A percentile compares a stretch with the other conserved stretches of the same genome.
phyloP scores from a whole-genome alignment of 2,329 filamentous ascomycete genomes.

The Pezicula carpinea region DNA sequence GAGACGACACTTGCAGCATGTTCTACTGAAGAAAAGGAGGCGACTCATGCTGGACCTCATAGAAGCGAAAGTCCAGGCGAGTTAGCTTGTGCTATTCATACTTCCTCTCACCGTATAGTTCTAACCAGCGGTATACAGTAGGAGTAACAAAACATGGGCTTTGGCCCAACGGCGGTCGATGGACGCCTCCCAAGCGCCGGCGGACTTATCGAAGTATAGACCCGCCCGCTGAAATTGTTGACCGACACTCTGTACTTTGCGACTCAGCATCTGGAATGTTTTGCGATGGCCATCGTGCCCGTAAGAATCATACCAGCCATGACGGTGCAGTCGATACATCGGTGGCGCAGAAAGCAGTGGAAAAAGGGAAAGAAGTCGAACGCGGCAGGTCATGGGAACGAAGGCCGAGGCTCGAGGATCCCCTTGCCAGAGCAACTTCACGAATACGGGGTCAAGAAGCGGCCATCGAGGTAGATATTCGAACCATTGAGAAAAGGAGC shows the following conservation, averaged over 20 bases:
- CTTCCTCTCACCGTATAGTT: too few relatives aligned
- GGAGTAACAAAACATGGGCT: too few relatives aligned
- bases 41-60: too few relatives aligned
- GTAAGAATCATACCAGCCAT: too few relatives aligned
- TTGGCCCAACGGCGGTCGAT: too few relatives aligned
- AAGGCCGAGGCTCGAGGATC: constrained; percentile 17
- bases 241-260: not conserved
- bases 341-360: not conserved
- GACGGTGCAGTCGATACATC: too few relatives aligned
- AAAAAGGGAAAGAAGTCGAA: constrained; percentile 13
- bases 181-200: too few relatives aligned
- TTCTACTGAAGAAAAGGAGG: not conserved
- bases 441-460: constrained; percentile 12
- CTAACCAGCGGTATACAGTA: too few relatives aligned
- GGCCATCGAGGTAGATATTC: constrained; percentile 22
- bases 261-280: not conserved
- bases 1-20: not conserved
- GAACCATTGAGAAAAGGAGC: constrained; percentile 17
- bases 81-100: too few relatives aligned
- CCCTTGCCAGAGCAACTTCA: constrained; percentile 23
- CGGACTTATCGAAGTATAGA: too few relatives aligned
- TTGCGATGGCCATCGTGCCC: not conserved
- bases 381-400: constrained; percentile 20
- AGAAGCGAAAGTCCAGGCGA: too few relatives aligned
- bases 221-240: not conserved